phyloP scores from a whole-genome alignment of 306 rosid genomes.

The Gynostemma pentaphyllum region DNA sequence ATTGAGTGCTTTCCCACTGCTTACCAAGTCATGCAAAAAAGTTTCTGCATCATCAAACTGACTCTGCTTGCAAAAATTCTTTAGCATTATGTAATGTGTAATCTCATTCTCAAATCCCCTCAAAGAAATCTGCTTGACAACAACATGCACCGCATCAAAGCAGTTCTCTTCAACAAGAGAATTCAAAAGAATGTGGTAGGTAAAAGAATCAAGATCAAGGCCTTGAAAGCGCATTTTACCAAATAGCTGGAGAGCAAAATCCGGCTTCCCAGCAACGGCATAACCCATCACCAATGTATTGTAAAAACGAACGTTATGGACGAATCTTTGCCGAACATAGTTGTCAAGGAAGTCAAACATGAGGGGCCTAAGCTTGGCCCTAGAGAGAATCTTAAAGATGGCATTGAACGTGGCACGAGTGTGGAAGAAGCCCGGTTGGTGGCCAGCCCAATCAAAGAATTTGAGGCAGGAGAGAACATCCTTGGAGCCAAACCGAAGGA shows the following conservation, averaged over 20 bases:
- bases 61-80: constrained; percentile 38
- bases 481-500: constrained; percentile 26
- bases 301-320: constrained; percentile 27
- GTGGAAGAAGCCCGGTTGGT: constrained; percentile 40
- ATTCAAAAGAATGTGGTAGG: constrained; percentile 47
- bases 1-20: constrained; percentile 14
- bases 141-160: constrained; percentile 27
- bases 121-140: constrained; percentile 33
- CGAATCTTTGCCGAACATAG: no score
- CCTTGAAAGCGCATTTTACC: constrained; percentile 61
- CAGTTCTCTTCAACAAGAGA: constrained; percentile 36
- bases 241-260: constrained; percentile 41
- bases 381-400: constrained; percentile 42
- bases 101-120: constrained; percentile 31
- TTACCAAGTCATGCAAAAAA: constrained; percentile 19
- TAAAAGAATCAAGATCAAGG: constrained; percentile 36
- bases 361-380: constrained; percentile 30
- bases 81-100: constrained; percentile 27
- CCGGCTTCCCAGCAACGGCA: constrained; percentile 55
- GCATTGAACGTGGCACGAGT: constrained; percentile 44
- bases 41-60: constrained; percentile 42
- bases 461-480: constrained; percentile 50
- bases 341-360: no score
- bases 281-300: constrained; percentile 68
- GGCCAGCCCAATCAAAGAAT: constrained; percentile 90